Percentiles rank a stretch among this genome's conserved stretches.
Conservation (phyloP, 345 rosid species). For the Tarenaya hassleriana region DNA sequence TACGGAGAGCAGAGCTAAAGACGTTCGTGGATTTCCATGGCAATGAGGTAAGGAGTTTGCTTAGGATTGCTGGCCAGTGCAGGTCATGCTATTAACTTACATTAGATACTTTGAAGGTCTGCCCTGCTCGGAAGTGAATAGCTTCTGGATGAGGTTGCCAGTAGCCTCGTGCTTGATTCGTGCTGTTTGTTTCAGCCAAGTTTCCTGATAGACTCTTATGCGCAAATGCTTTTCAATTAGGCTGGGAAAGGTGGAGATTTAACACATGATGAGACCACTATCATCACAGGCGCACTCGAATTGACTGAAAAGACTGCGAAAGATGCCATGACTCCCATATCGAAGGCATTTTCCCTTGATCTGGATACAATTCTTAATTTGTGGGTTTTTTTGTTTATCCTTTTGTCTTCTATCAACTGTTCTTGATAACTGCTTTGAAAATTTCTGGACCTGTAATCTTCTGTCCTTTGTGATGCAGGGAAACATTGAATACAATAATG, state of each 20-base stretch:
- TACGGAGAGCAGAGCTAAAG: constrained; percentile 92
- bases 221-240: constrained; percentile 32
- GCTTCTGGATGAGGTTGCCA: not conserved
- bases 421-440: not conserved
- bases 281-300: constrained; percentile 94
- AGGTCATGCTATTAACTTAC: not conserved
- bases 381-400: constrained; percentile 50
- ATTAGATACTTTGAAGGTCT: not conserved
- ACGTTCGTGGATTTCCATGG: constrained; percentile 89
- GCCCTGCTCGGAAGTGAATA: not conserved
- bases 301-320: constrained; percentile 85
- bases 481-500: constrained; percentile 73
- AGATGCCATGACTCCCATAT: constrained; percentile 92
- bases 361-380: constrained; percentile 87
- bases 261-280: constrained; percentile 90
- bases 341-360: constrained; percentile 96
- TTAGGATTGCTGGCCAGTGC: not conserved
- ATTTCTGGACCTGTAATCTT: constrained; percentile 6
- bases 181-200: not conserved
- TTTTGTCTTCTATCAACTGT: constrained; percentile 3
- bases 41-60: constrained; percentile 49
- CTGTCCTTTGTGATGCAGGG: constrained; percentile 42
- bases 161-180: not conserved
- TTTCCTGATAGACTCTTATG: constrained; percentile 16
- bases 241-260: constrained; percentile 96